phyloP scores from a whole-genome alignment of 768 basidiomycete genomes.

The Podaxis sp. region DNA sequence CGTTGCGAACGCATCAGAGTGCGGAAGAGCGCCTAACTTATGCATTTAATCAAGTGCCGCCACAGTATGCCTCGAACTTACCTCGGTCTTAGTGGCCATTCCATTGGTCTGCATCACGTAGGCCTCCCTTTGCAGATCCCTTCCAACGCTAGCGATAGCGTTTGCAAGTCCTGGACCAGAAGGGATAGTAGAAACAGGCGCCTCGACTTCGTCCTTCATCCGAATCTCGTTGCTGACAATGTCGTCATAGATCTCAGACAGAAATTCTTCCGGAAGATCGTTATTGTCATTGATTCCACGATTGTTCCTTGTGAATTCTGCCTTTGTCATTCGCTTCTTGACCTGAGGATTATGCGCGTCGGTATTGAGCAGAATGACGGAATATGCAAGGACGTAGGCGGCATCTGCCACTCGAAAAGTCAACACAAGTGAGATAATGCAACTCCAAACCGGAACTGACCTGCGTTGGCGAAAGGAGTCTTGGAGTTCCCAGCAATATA shows the following conservation, averaged over 20 bases:
- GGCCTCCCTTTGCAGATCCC: constrained; percentile 94
- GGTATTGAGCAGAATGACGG: constrained; percentile 94
- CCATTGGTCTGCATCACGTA: constrained; percentile 94
- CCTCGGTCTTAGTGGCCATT: constrained; percentile 97
- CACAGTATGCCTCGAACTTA: constrained; percentile 26
- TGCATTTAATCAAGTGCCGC: neutral
- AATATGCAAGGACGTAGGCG: constrained; percentile 94
- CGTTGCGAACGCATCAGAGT: constrained; percentile 91
- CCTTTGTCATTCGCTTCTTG: constrained; percentile 91
- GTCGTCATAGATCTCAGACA: constrained; percentile 83
- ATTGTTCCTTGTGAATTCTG: constrained; percentile 92
- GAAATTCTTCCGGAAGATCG: constrained; percentile 84
- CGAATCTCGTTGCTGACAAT: constrained; percentile 91
- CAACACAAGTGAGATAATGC: neutral
- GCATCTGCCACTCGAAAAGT: constrained; percentile 53
- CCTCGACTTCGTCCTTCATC: constrained; percentile 97
- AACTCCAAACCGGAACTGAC: constrained; percentile 39
- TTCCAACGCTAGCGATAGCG: constrained; percentile 84
- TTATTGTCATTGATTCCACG: constrained; percentile 92
- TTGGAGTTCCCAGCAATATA: constrained; percentile 88
- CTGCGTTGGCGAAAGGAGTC: constrained; percentile 91
- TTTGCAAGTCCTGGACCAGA: constrained; percentile 74
- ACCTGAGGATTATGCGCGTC: constrained; percentile 95
- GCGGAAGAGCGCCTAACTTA: constrained; percentile 76
- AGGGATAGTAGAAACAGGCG: constrained; percentile 40